phyloP scores from a whole-genome alignment of 495 filamentous ascomycete genomes.

The Penicillium manginii region DNA sequence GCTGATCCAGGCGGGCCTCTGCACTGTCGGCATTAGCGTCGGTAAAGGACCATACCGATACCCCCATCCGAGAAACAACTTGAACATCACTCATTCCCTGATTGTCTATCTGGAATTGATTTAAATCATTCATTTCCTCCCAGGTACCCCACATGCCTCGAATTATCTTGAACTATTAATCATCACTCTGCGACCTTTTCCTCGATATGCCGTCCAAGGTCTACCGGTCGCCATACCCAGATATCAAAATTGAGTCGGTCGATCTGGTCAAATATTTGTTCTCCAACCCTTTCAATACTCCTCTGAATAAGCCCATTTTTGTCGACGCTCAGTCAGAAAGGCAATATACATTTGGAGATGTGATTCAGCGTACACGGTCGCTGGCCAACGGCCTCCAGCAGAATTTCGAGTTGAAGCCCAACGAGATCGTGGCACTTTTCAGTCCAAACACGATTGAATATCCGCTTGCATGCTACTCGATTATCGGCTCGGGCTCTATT shows the following conservation, averaged over 20 bases:
- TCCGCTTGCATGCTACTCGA: conserved; percentile 66
- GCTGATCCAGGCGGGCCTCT: neutral
- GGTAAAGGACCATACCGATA: conserved; percentile 2
- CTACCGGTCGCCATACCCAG: conserved; percentile 32
- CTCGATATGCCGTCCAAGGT: conserved; percentile 28
- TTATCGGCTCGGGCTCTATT: conserved; percentile 76
- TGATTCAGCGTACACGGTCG: conserved; percentile 60
- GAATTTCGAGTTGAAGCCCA: conserved; percentile 70
- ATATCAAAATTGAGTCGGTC: conserved; percentile 29
- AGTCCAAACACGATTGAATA: conserved; percentile 72
- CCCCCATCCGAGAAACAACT: neutral
- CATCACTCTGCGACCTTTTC: neutral
- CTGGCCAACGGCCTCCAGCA: conserved; percentile 75
- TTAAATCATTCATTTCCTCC: no score
- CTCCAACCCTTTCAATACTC: conserved; percentile 36
- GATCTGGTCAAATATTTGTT: conserved; percentile 77
- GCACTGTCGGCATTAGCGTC: conserved; percentile 9
- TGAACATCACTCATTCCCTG: no score
- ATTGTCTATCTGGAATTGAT: no score
- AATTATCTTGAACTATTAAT: no score
- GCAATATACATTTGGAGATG: conserved; percentile 68
- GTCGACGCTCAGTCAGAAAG: conserved; percentile 67
- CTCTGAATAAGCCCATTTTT: conserved; percentile 19
- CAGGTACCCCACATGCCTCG: no score
- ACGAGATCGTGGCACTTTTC: conserved; percentile 68